Evolutionary conservation across 2,329 filamentous ascomycete genomes (phyloP), one percentile per base, ranked within the genome.

Genomic region (Aureobasidium pullulans): DNA sequence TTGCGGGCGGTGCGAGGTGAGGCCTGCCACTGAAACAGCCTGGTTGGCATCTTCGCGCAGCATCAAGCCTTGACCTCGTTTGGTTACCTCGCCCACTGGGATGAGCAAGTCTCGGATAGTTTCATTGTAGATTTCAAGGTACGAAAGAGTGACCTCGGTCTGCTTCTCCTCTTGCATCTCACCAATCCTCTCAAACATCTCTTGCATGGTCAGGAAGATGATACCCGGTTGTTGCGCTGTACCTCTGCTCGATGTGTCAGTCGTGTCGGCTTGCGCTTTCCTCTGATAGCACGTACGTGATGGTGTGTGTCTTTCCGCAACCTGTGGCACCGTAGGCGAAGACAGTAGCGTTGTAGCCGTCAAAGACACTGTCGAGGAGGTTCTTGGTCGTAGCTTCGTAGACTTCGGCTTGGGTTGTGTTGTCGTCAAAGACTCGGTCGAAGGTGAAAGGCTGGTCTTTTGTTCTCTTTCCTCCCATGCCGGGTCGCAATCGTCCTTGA

Each of bases 401-500:
- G 1, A 99, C 90, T 69, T 99, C 94, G 61, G 84, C 87, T 69
- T 99, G 94, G 6, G 87, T 86, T 16, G 89, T 89, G 71, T 93
- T 96, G 61, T 97, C 92, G 79, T 99, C 94, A 74, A 99, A 97
- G 64, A 99, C 89, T 60, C 89, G 83, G 75, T 99, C 94, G 76
- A 99, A 99, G 54, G 88, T 92, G 68, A 99, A 99, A 4, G 94
- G 94, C 73, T 96, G 92, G 72, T 99, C 95, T 72, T 99, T 99
- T 68, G 94, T 89, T 66, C 91, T 88, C 75, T 96, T 97, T 59
- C 92, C 91, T 57, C 85, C 83, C 9, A 96, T 83, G 10, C 95
- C 87, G 2, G 88, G 90, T 71, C 86, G 82, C 73, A 96, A 96
- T 66, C 87, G 88, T 62, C 96, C 90, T 8, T 97, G 86, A 0